Conservation (phyloP, 768 basidiomycete species). For the Pholiota conissans region DNA sequence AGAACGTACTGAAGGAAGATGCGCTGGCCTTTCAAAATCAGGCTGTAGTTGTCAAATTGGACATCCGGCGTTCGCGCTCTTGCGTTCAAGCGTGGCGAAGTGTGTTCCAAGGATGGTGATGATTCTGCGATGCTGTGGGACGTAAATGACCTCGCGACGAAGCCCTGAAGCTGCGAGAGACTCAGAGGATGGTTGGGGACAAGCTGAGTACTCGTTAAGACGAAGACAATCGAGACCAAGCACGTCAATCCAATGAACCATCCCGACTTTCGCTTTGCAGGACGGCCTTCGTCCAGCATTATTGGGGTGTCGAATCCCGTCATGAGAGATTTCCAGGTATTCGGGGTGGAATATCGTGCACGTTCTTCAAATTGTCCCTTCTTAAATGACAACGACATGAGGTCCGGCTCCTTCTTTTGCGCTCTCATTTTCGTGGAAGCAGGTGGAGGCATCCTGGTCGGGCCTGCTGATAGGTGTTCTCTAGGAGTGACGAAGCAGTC, state of each 20-base stretch:
- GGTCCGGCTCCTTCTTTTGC: background rate
- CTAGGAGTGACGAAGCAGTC: constrained; percentile 14
- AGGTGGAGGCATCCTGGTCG: background rate
- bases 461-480: background rate
- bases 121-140: background rate
- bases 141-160: constrained; percentile 12
- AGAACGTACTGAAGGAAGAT: constrained; percentile 66
- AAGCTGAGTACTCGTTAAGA: constrained; percentile 21
- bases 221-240: constrained; percentile 24
- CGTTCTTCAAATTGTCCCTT: background rate
- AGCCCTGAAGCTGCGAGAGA: constrained; percentile 11
- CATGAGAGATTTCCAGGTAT: constrained; percentile 17
- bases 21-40: constrained; percentile 68
- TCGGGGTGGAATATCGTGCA: constrained; percentile 3
- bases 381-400: constrained; percentile 2
- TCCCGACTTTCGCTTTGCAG: constrained; percentile 19
- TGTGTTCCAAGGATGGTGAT: constrained; percentile 1
- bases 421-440: constrained; percentile 11
- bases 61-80: constrained; percentile 37
- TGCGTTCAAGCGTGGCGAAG: constrained; percentile 1
- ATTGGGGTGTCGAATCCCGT: constrained; percentile 19
- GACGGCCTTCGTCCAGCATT: constrained; percentile 1
- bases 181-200: constrained; percentile 7
- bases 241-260: constrained; percentile 29
- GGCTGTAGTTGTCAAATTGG: constrained; percentile 66